A percentile compares a stretch with the other conserved stretches of the same genome.
Conservation (phyloP, 2,329 filamentous ascomycete species). For the Neonectria neomacrospora region DNA sequence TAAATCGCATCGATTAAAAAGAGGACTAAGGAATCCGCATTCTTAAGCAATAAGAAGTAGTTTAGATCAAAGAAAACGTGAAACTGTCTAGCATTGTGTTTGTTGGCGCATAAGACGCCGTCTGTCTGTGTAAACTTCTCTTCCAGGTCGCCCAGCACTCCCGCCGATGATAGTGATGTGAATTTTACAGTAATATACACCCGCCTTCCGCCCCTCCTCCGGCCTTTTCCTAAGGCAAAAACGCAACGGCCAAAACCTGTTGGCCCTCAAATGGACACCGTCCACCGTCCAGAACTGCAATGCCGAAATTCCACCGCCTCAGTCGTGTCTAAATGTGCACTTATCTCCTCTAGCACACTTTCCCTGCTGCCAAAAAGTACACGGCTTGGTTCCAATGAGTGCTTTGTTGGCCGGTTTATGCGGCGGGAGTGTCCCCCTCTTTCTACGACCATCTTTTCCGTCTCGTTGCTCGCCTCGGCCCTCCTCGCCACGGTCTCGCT, state of each 20-base stretch:
- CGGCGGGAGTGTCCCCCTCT: slow-evolving; percentile 53
- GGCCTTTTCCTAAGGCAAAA: slow-evolving; percentile 3
- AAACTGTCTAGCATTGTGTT: slow-evolving; percentile 25
- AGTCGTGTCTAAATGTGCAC: slow-evolving; percentile 79
- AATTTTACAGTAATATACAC: slow-evolving; percentile 43
- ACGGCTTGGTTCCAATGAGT: slow-evolving; percentile 73
- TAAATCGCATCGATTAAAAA: not conserved
- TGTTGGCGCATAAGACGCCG: slow-evolving; percentile 12
- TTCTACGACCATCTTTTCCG: slow-evolving; percentile 54
- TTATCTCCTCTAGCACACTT: slow-evolving; percentile 78
- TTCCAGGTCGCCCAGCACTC: slow-evolving; percentile 9
- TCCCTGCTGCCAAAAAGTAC: slow-evolving; percentile 76
- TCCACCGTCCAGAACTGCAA: slow-evolving; percentile 18
- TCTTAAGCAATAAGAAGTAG: not conserved
- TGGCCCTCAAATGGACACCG: slow-evolving; percentile 16
- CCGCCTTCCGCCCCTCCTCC: slow-evolving; percentile 12
- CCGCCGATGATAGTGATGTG: slow-evolving; percentile 17
- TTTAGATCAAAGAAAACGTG: slow-evolving; percentile 13
- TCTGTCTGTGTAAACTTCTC: slow-evolving; percentile 16
- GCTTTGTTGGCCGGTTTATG: slow-evolving; percentile 64
- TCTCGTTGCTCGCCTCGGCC: slow-evolving; percentile 47
- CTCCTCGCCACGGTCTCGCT: slow-evolving; percentile 50
- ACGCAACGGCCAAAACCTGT: slow-evolving; percentile 13
- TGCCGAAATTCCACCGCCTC: slow-evolving; percentile 19
- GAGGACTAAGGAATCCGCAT: not conserved